These are phyloP conservation scores for Vigna radiata DNA, from an alignment of 306 rosid genomes.

Conservation along the genomic window DNA sequence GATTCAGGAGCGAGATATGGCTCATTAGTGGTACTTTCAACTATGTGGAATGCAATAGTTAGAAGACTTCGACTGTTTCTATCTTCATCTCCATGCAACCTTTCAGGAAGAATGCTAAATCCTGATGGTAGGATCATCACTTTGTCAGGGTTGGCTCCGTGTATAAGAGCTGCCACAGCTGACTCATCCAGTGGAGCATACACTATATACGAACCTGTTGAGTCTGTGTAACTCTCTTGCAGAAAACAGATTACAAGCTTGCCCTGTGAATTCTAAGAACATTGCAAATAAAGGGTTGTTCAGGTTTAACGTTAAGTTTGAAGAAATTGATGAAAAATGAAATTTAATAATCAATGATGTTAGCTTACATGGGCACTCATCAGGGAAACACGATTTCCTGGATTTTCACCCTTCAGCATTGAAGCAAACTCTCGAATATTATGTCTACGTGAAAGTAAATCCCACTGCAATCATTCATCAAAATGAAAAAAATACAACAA, in stretches of 20 bases:
- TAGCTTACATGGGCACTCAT: slow-evolving; percentile 54
- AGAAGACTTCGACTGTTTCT: slow-evolving; percentile 50
- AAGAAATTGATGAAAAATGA: neutral
- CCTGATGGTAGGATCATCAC: slow-evolving; percentile 62
- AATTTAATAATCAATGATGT: neutral
- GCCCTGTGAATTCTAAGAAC: slow-evolving; percentile 46
- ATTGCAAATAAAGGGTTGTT: neutral
- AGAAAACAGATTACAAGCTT: slow-evolving; percentile 44
- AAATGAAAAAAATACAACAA: too few species aligned
- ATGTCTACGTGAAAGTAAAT: slow-evolving; percentile 47
- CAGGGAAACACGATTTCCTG: slow-evolving; percentile 57
- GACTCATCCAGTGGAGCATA: slow-evolving; percentile 57
- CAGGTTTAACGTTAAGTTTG: neutral
- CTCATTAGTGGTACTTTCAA: slow-evolving; percentile 26
- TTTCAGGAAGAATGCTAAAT: slow-evolving; percentile 60
- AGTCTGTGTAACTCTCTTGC: slow-evolving; percentile 63
- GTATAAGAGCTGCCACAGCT: slow-evolving; percentile 42
- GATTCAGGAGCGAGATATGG: slow-evolving; percentile 43
- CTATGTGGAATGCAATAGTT: slow-evolving; percentile 50
- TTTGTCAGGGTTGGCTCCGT: slow-evolving; percentile 52
- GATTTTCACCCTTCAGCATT: slow-evolving; percentile 47
- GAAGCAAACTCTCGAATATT: slow-evolving; percentile 39
- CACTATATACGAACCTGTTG: slow-evolving; percentile 54
- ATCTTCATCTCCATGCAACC: neutral
- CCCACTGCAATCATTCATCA: slow-evolving; percentile 57